Evolutionary conservation across 2,329 filamentous ascomycete species (phyloP), one percentile per base, ranked within the genome.

Genomic region (Cladosporium sp.): DNA sequence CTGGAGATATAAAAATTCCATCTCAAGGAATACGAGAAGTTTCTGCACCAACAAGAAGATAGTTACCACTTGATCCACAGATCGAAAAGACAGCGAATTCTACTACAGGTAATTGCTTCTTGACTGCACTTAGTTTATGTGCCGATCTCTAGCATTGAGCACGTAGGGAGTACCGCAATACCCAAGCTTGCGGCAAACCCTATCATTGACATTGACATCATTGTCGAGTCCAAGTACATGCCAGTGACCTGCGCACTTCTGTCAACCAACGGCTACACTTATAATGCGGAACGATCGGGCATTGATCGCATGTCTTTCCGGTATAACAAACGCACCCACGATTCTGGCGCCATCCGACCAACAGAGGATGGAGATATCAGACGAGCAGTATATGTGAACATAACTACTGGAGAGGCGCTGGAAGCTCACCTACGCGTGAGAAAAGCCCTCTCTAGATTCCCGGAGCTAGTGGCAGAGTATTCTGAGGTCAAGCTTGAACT

Each of bases 281-380:
- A 48, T 28, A 48, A 48, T 9, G 25, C 45, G 25, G 45, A 48
- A 35, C 45, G 25, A 8, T 34, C 25, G 28, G 45, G 45, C 12
- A 48, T 48, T 19, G 45, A 48, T 32, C 45, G 45, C 28, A 48
- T 48, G 45, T 48, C 45, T 13, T 48, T 48, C 28, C 45, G 45
- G 5, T 48, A 48, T 28, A 9, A 48, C 45, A 48, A 35, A 48
- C 45, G 35, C 13, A 35, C 45, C 9, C 45, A 22, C 8, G 45
- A 48, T n/a, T 4, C 45, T 22, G 45, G 45, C 35, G 45, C 45
- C 13, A 35, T 28, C n/a, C 25, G 19, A 28, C 45, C 45, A 19
- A 48, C 45, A 9, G 45, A 48, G 22, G 45, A 48, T 19, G 45
- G 45, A 48, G 45, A 48, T 17, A 48, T 48, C 45, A 35, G 45